phyloP scores from a whole-genome alignment of 2,329 filamentous ascomycete species.

The Sporothrix euskadiensis region DNA sequence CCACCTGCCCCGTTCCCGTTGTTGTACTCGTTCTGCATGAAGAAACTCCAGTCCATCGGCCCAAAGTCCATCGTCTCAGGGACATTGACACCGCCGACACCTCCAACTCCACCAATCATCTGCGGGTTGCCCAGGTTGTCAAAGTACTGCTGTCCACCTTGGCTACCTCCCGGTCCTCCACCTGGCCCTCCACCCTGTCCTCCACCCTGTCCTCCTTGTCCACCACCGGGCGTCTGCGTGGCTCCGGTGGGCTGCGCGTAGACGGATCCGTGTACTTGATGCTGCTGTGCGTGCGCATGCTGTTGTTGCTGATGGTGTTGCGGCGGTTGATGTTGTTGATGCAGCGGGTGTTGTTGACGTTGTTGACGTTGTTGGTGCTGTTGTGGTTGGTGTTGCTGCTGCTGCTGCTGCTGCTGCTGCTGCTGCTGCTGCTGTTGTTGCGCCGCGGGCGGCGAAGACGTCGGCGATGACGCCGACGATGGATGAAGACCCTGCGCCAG shows the following conservation, averaged over 20 bases:
- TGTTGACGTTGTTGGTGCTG: slow-evolving; percentile 35
- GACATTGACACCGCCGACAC: slow-evolving; percentile 21
- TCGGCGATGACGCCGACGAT: slow-evolving; percentile 27
- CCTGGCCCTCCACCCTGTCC: background rate
- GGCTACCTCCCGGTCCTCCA: background rate
- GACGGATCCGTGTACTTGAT: slow-evolving; percentile 32
- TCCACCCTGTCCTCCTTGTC: slow-evolving; percentile 2
- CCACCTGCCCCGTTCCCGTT: slow-evolving; percentile 18
- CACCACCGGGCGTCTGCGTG: slow-evolving; percentile 14
- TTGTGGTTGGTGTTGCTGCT: slow-evolving; percentile 48
- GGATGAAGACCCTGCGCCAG: slow-evolving; percentile 24
- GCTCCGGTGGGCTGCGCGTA: slow-evolving; percentile 16
- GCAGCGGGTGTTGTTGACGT: slow-evolving; percentile 41
- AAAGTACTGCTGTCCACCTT: slow-evolving; percentile 35
- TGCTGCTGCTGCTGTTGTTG: slow-evolving; percentile 40
- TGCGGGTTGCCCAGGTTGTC: slow-evolving; percentile 21
- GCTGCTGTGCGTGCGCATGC: slow-evolving; percentile 29
- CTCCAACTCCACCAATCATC: slow-evolving; percentile 32
- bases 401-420: slow-evolving; percentile 36
- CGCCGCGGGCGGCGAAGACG: slow-evolving; percentile 28
- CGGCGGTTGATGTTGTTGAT: slow-evolving; percentile 37
- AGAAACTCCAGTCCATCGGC: slow-evolving; percentile 53
- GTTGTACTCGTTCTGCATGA: slow-evolving; percentile 45
- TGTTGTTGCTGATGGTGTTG: slow-evolving; percentile 25
- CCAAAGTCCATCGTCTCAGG: slow-evolving; percentile 37